A percentile compares a stretch with the other conserved stretches of the same genome.
These are phyloP conservation scores for Aureobasidium lini DNA, from an alignment of 2,329 filamentous ascomycete genomes.

Conservation along the genomic window DNA sequence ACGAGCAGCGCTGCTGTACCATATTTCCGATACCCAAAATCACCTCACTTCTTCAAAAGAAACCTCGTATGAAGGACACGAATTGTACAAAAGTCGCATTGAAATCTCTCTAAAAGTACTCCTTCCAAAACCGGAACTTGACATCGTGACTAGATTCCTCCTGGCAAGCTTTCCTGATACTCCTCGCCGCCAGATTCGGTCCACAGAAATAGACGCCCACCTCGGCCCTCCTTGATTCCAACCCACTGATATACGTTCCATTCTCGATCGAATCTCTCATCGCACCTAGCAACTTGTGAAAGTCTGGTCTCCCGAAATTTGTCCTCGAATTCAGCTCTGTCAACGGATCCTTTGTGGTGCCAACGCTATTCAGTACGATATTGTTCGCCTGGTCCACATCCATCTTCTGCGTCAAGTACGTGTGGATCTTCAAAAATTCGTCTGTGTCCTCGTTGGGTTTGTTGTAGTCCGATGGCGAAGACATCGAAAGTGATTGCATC, in stretches of 20 bases:
- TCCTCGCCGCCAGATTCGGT: slow-evolving; percentile 68
- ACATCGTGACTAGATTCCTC: slow-evolving; percentile 68
- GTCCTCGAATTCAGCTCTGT: slow-evolving; percentile 86
- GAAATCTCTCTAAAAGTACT: slow-evolving; percentile 52
- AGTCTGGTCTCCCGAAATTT: slow-evolving; percentile 92
- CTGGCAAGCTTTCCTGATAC: slow-evolving; percentile 77
- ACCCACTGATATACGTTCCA: slow-evolving; percentile 73
- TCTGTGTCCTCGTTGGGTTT: slow-evolving; percentile 56
- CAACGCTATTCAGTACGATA: slow-evolving; percentile 93
- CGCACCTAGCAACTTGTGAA: slow-evolving; percentile 65
- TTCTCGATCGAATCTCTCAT: slow-evolving; percentile 87
- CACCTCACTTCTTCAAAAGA: slow-evolving; percentile 11
- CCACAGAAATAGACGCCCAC: slow-evolving; percentile 98
- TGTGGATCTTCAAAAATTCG: slow-evolving; percentile 96
- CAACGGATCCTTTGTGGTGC: slow-evolving; percentile 77
- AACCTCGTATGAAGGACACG: neutral
- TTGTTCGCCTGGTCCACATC: slow-evolving; percentile 91
- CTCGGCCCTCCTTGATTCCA: slow-evolving; percentile 67
- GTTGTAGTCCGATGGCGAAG: slow-evolving; percentile 40
- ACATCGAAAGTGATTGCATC: slow-evolving; percentile 64
- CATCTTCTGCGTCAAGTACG: slow-evolving; percentile 88
- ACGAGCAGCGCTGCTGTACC: neutral
- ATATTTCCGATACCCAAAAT: slow-evolving; percentile 13
- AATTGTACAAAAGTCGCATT: slow-evolving; percentile 2
- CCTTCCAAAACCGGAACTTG: slow-evolving; percentile 97